Conservation (phyloP, 2,329 filamentous ascomycete species). For the Uncinocarpus reesii region DNA sequence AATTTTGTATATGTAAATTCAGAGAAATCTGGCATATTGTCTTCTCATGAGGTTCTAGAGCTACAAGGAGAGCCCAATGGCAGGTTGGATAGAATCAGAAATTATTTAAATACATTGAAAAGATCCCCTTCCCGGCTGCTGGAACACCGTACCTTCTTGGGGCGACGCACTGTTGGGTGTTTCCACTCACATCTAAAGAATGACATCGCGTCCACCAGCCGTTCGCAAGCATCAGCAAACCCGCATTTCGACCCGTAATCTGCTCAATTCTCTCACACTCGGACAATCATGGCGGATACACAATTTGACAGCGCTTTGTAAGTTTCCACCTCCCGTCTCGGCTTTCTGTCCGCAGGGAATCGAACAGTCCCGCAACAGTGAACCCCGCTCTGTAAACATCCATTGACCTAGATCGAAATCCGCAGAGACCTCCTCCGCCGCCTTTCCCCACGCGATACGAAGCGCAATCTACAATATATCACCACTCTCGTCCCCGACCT, state of each 20-base stretch:
- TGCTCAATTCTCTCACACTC: neutral
- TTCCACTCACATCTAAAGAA: constrained; percentile 16
- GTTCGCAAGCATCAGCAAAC: neutral
- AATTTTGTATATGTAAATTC: no score
- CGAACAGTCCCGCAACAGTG: neutral
- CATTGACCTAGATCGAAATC: no score
- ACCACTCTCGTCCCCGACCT: constrained; percentile 81
- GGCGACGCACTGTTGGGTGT: constrained; percentile 10
- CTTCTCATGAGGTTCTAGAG: no score
- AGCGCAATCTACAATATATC: constrained; percentile 76
- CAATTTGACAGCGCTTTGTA: constrained; percentile 45
- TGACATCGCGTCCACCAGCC: neutral
- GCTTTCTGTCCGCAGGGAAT: neutral
- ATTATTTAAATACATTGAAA: no score
- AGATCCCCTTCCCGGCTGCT: no score
- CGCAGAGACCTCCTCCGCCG: constrained; percentile 97
- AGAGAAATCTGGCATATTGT: no score
- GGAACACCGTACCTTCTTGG: neutral
- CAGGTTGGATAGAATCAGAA: no score
- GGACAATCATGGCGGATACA: constrained; percentile 33
- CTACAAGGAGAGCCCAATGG: no score
- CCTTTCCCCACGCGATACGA: constrained; percentile 86
- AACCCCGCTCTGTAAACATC: no score
- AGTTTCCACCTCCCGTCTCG: constrained; percentile 21
- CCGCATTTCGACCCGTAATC: neutral